Evolutionary conservation across 495 filamentous ascomycete species (phyloP).

Genomic region (Tuber borchii): DNA sequence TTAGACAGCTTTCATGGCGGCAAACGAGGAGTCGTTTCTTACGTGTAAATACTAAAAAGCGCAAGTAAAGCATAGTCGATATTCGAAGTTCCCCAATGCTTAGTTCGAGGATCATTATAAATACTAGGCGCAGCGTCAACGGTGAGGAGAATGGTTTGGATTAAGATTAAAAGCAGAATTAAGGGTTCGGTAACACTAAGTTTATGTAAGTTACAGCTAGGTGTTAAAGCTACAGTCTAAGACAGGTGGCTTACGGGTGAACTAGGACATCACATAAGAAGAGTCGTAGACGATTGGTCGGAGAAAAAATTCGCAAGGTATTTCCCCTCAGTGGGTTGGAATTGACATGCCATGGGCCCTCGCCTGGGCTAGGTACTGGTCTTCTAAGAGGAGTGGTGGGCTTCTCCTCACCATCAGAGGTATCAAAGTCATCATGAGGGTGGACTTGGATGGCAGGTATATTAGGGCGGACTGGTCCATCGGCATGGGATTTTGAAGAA

Average conservation of each 20-base stretch:
- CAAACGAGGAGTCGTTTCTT: conserved; percentile 9
- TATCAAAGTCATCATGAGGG: conserved; percentile 50
- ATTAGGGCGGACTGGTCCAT: conserved; percentile 43
- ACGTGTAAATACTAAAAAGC: conserved; percentile 84
- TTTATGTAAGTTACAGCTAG: conserved; percentile 14
- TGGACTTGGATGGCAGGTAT: conserved; percentile 55
- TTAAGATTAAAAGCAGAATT: conserved; percentile 77
- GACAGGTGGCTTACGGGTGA: conserved; percentile 51
- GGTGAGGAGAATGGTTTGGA: conserved; percentile 79
- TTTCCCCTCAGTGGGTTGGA: conserved; percentile 83
- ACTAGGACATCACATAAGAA: conserved; percentile 82
- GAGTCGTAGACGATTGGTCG: conserved; percentile 66
- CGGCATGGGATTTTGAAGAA: conserved; percentile 44
- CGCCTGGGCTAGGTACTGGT: conserved; percentile 28
- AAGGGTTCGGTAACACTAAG: conserved; percentile 64
- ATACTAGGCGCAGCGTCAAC: conserved; percentile 70
- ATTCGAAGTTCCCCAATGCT: conserved; percentile 57
- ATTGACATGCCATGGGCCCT: conserved; percentile 46
- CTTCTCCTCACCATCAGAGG: conserved; percentile 49
- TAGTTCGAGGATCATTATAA: conserved; percentile 49
- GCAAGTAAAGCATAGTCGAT: conserved; percentile 75
- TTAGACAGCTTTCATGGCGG: conserved; percentile 20
- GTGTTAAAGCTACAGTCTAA: not conserved
- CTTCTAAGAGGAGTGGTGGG: conserved; percentile 44
- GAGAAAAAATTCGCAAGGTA: conserved; percentile 74